phyloP scores from a whole-genome alignment of 768 basidiomycete species.

The Lepiota brunneoincarnata region DNA sequence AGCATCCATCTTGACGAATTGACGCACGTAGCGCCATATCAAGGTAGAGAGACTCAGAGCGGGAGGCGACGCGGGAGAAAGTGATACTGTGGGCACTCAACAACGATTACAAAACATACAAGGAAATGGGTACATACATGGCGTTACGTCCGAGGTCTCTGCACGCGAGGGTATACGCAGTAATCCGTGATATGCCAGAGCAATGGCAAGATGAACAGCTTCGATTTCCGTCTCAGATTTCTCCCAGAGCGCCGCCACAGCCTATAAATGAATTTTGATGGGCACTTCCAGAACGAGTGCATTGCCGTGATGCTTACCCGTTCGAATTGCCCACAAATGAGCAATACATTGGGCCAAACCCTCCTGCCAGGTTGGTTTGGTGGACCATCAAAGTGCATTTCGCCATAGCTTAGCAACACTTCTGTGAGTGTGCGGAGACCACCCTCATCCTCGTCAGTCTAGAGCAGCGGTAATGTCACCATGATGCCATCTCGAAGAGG shows the following conservation, averaged over 20 bases:
- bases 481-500: not conserved
- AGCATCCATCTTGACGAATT: slow-evolving; percentile 90
- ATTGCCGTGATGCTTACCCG: slow-evolving; percentile 45
- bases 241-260: slow-evolving; percentile 87
- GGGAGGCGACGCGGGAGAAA: slow-evolving; percentile 66
- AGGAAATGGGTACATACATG: slow-evolving; percentile 46
- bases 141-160: slow-evolving; percentile 83
- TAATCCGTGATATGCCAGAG: slow-evolving; percentile 89
- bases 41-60: slow-evolving; percentile 80
- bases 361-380: slow-evolving; percentile 60
- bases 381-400: slow-evolving; percentile 77
- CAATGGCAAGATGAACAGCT: slow-evolving; percentile 91
- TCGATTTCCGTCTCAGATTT: slow-evolving; percentile 86
- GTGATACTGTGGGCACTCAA: slow-evolving; percentile 46
- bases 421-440: slow-evolving; percentile 75
- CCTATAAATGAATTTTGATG: slow-evolving; percentile 39
- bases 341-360: slow-evolving; percentile 78
- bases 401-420: slow-evolving; percentile 72
- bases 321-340: slow-evolving; percentile 95
- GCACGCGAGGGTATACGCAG: slow-evolving; percentile 78
- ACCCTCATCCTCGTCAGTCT: slow-evolving; percentile 83
- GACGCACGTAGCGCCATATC: slow-evolving; percentile 90
- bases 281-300: not conserved
- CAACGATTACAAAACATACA: not conserved
- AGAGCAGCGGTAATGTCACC: not conserved